Conservation (phyloP, 805 yeast genomes). For the Kodamaea hsintzibuensis region DNA sequence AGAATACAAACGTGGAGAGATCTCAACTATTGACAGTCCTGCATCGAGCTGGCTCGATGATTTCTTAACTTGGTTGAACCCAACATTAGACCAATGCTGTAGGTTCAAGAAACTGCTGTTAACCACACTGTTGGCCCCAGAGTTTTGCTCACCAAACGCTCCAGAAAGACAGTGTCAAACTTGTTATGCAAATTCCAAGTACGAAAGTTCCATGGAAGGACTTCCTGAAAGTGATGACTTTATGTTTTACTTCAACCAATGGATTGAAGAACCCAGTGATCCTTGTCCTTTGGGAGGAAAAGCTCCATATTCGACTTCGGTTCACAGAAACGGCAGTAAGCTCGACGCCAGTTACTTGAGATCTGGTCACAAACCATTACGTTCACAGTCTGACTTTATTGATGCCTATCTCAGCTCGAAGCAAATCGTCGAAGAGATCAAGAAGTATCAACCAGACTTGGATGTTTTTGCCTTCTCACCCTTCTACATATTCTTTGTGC, state of each 20-base stretch:
- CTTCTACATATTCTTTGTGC: slow-evolving; percentile 90
- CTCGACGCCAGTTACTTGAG: slow-evolving; percentile 71
- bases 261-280: slow-evolving; percentile 85
- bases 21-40: slow-evolving; percentile 75
- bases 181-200: slow-evolving; percentile 65
- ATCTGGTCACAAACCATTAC: slow-evolving; percentile 73
- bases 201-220: slow-evolving; percentile 76
- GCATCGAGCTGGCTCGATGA: slow-evolving; percentile 94
- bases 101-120: slow-evolving; percentile 54
- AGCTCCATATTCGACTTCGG: slow-evolving; percentile 77
- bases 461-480: slow-evolving; percentile 88
- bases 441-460: slow-evolving; percentile 34
- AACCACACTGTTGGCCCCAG: slow-evolving; percentile 26
- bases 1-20: slow-evolving; percentile 66
- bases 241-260: slow-evolving; percentile 67
- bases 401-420: slow-evolving; percentile 72
- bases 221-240: slow-evolving; percentile 76
- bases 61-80: slow-evolving; percentile 82
- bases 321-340: slow-evolving; percentile 42
- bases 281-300: slow-evolving; percentile 95
- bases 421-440: slow-evolving; percentile 61
- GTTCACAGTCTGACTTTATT: slow-evolving; percentile 84
- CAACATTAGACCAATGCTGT: slow-evolving; percentile 85
- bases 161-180: slow-evolving; percentile 72
- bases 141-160: slow-evolving; percentile 65